Evolutionary conservation across 441 rosid genomes (phyloP).

Genomic region (Mallotus japonicus): DNA sequence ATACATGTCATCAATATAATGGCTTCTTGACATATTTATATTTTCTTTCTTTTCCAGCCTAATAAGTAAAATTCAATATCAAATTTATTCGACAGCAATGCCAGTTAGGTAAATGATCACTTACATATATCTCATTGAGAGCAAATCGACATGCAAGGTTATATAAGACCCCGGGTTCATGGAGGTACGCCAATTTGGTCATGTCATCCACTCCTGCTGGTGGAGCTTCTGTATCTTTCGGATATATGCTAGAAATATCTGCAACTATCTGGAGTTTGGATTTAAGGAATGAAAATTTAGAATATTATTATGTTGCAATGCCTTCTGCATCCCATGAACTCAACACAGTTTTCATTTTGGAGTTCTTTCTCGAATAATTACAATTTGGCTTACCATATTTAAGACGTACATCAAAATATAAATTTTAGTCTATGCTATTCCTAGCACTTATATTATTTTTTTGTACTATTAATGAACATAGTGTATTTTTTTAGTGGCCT

Average conservation of each 20-base stretch:
- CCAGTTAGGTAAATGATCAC: conserved; percentile 20
- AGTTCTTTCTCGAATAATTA: no score
- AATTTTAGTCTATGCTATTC: no score
- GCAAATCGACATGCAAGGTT: conserved; percentile 58
- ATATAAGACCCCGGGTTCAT: conserved; percentile 73
- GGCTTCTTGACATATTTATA: no score
- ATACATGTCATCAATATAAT: conserved; percentile 22
- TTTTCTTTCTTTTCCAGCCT: not conserved
- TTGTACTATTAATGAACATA: no score
- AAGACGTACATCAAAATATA: no score
- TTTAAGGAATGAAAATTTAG: conserved; percentile 1
- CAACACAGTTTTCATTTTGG: no score
- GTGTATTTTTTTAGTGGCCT: no score
- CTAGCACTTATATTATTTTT: no score
- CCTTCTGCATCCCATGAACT: not conserved
- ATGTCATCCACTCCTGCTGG: conserved; percentile 78
- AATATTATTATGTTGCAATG: not conserved
- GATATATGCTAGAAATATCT: conserved; percentile 46
- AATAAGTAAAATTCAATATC: not conserved
- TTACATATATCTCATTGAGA: conserved; percentile 67
- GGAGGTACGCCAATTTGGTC: conserved; percentile 71
- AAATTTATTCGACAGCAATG: not conserved
- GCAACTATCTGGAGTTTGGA: conserved; percentile 41
- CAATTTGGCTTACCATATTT: no score
- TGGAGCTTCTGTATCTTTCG: conserved; percentile 63